Evolutionary conservation across 768 basidiomycete genomes (phyloP).

Genomic region (Hydnomerulius pinastri): DNA sequence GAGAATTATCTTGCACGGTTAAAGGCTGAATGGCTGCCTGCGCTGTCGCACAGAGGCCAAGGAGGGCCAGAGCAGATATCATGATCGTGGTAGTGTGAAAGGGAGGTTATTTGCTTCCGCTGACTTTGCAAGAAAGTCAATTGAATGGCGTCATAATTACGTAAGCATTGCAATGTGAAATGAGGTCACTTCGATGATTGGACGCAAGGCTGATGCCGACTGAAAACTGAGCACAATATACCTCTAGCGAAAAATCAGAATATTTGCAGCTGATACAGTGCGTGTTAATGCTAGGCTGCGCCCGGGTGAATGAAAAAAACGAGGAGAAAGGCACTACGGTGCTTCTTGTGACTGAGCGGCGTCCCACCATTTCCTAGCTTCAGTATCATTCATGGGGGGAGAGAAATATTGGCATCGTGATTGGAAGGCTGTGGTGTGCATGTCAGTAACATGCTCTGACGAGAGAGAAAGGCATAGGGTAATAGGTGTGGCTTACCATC

Average conservation of each 20-base stretch:
- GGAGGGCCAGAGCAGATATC: constrained; percentile 17
- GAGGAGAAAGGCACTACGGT: constrained; percentile 33
- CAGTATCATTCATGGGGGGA: constrained; percentile 60
- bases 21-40: constrained; percentile 17
- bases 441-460: constrained; percentile 14
- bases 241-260: constrained; percentile 1
- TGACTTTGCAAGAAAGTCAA: background rate
- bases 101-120: constrained; percentile 4
- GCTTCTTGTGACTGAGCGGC: constrained; percentile 36
- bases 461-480: constrained; percentile 15
- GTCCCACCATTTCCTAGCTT: constrained; percentile 61
- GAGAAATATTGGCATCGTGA: constrained; percentile 79
- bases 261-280: constrained; percentile 14
- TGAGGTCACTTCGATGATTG: background rate
- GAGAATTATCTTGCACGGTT: constrained; percentile 21
- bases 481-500: constrained; percentile 53
- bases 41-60: constrained; percentile 15
- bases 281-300: constrained; percentile 15
- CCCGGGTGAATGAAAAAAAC: constrained; percentile 28
- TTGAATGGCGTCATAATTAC: constrained; percentile 30
- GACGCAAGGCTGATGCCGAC: background rate
- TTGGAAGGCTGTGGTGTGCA: constrained; percentile 59
- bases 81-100: constrained; percentile 22
- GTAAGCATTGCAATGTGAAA: constrained; percentile 20
- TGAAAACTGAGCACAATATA: constrained; percentile 2